Evolutionary conservation across 768 basidiomycete genomes (phyloP).

Genomic region (Dacryopinax spathularia): DNA sequence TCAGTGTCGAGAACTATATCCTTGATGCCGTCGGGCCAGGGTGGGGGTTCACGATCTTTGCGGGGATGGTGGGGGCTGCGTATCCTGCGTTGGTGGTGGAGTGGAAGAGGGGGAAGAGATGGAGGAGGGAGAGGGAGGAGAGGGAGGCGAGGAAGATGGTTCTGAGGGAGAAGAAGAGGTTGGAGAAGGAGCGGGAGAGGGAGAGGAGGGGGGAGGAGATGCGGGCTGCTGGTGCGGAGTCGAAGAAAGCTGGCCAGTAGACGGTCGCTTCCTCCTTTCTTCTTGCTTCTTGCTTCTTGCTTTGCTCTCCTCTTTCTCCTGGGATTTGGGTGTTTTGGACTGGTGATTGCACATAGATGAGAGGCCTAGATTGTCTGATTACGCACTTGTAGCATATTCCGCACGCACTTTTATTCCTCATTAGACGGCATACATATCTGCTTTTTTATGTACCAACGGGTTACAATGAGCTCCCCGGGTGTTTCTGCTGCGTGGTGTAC

Average conservation of each 20-base stretch:
- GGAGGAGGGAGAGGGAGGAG: neutral
- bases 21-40: constrained; percentile 6
- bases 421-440: too few species aligned
- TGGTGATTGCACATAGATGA: too few species aligned
- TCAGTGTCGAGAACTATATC: constrained; percentile 4
- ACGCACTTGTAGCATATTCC: neutral
- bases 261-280: too few species aligned
- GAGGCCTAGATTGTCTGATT: neutral
- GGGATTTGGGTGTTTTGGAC: too few species aligned
- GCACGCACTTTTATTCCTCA: neutral
- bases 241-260: too few species aligned
- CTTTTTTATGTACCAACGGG: too few species aligned
- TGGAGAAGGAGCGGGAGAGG: neutral
- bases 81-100: constrained; percentile 3
- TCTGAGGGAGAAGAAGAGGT: neutral
- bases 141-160: neutral
- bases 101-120: neutral
- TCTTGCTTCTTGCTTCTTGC: too few species aligned
- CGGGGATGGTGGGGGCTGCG: constrained; percentile 8
- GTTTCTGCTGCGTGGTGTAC: too few species aligned
- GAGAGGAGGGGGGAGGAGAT: neutral
- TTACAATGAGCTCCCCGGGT: too few species aligned
- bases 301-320: too few species aligned
- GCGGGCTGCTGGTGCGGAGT: neutral
- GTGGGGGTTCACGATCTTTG: constrained; percentile 7